Base-by-base conservation (phyloP, 2,329 filamentous ascomycete species). In the Penicillium capsulatum region DNA sequence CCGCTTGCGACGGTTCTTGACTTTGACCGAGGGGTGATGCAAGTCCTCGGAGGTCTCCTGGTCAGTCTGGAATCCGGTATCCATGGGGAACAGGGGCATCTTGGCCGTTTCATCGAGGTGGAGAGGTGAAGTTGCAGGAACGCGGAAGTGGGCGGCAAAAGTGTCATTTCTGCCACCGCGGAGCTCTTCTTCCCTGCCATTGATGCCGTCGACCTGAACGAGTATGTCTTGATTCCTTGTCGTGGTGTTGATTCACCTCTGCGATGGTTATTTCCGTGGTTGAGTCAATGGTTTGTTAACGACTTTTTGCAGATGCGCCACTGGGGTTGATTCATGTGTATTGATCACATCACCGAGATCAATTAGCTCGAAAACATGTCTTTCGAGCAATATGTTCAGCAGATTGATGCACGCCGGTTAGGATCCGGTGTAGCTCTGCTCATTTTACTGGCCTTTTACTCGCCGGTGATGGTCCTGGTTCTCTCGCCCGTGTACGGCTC, bases 401-500 rank as follows among this genome's bases (percentile, higher is more conserved):
- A 48, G 26, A 44, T 51, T 44, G 59, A 63, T 39, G 40, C 39
- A 42, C 53, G 41, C 41, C 51, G 54, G 38, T 44, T 58, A 32
- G 55, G 39, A 27, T 49, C 45, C 34, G 60, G 55, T n/a, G 48
- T 61, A 19, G 55, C 59, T 17, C 46, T 70, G 36, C 51, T 69
- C 24, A 44, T 64, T 15, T 57, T 71, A 15, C 57, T 63, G 13
- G 67, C 66, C 1, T 55, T 61, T 22, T 70, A 62, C 44, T 68
- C 69, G 4, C 61, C 62, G 20, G 51, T 70, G 16, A 70, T 68
- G 22, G 80, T 87, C 59, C 73, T 89, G 47, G 82, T 79, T 27
- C 73, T 97, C 22, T 86, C 88, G 14, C 92, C 92, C 2, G 84
- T 94, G 8, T 97, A 94, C 65, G 92, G 92, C 36, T 81, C 83